A percentile compares a stretch with the other conserved stretches of the same genome.
phyloP scores from a whole-genome alignment of 2,329 filamentous ascomycete species.

The Ascochyta koolunga region DNA sequence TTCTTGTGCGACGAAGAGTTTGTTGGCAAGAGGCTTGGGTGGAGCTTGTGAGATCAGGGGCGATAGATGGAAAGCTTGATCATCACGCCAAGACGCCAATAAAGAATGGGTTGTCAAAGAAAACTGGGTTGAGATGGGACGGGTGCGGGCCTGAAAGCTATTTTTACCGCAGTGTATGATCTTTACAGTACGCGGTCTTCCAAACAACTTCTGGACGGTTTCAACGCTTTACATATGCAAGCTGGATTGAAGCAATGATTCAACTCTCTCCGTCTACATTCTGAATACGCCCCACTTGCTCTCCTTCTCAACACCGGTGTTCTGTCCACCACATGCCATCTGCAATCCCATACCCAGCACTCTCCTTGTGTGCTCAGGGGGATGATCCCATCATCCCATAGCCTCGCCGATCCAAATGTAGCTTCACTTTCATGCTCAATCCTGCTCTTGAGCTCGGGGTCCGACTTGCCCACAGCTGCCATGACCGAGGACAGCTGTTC shows the following conservation, averaged over 20 bases:
- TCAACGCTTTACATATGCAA: not conserved
- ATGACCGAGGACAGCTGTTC: constrained; percentile 93
- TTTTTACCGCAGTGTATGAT: not conserved
- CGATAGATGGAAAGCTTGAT: constrained; percentile 12
- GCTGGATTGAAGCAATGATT: not conserved
- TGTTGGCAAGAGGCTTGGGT: not conserved
- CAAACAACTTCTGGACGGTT: not conserved
- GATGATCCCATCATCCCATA: constrained; percentile 74
- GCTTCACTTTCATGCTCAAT: constrained; percentile 93
- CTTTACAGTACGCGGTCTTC: not conserved
- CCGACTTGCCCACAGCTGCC: constrained; percentile 88
- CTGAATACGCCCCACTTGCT: constrained; percentile 50
- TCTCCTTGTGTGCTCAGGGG: constrained; percentile 56
- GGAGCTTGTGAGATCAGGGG: constrained; percentile 10
- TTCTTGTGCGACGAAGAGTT: not conserved
- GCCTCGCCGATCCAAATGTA: constrained; percentile 81
- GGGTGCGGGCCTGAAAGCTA: not conserved
- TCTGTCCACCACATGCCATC: constrained; percentile 52
- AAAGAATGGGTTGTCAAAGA: not conserved
- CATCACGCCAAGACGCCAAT: not conserved
- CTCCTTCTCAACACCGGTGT: constrained; percentile 41
- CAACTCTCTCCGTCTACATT: constrained; percentile 35
- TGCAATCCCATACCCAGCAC: constrained; percentile 57
- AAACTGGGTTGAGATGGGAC: constrained; percentile 10
- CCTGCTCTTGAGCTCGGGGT: constrained; percentile 78